A percentile compares a stretch with the other conserved stretches of the same genome.
phyloP scores from a whole-genome alignment of 345 rosid species.

The Bruguiera sexangula region DNA sequence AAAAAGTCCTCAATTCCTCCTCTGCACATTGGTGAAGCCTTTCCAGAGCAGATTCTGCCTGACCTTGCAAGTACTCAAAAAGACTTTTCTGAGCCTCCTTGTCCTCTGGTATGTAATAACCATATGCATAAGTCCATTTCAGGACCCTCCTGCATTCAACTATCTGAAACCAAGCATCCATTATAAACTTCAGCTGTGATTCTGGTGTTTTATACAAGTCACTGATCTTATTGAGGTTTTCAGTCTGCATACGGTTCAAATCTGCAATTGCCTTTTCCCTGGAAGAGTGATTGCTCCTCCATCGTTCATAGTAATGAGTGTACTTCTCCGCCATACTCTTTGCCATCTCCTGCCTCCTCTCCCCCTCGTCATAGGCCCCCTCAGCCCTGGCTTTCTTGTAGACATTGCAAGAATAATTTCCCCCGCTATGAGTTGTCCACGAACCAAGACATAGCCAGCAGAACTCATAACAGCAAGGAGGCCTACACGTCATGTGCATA shows the following conservation, averaged over 20 bases:
- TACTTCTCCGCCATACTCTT: slow-evolving; percentile 74
- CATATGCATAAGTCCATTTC: slow-evolving; percentile 18
- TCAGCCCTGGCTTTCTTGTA: slow-evolving; percentile 73
- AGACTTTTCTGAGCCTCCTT: not conserved
- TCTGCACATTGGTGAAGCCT: slow-evolving; percentile 15
- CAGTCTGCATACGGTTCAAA: not conserved
- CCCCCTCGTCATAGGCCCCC: slow-evolving; percentile 76
- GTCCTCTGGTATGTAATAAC: slow-evolving; percentile 2
- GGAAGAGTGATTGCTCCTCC: slow-evolving; percentile 72
- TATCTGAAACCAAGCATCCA: slow-evolving; percentile 11
- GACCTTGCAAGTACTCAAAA: slow-evolving; percentile 19
- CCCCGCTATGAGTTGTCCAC: slow-evolving; percentile 75
- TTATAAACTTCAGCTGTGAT: not conserved
- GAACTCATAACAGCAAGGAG: slow-evolving; percentile 87
- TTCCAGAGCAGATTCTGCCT: slow-evolving; percentile 14
- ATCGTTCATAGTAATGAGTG: slow-evolving; percentile 89
- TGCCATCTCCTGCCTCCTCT: slow-evolving; percentile 78
- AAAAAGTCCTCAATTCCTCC: not conserved
- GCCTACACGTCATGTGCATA: slow-evolving; percentile 91
- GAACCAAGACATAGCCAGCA: slow-evolving; percentile 88
- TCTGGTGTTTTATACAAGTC: not conserved
- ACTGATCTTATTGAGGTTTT: not conserved
- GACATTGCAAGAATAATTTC: slow-evolving; percentile 68
- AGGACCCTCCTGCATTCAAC: slow-evolving; percentile 16
- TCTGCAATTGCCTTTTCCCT: not conserved